phyloP scores from a whole-genome alignment of 2,329 filamentous ascomycete species.

The Pseudogymnoascus sp. region DNA sequence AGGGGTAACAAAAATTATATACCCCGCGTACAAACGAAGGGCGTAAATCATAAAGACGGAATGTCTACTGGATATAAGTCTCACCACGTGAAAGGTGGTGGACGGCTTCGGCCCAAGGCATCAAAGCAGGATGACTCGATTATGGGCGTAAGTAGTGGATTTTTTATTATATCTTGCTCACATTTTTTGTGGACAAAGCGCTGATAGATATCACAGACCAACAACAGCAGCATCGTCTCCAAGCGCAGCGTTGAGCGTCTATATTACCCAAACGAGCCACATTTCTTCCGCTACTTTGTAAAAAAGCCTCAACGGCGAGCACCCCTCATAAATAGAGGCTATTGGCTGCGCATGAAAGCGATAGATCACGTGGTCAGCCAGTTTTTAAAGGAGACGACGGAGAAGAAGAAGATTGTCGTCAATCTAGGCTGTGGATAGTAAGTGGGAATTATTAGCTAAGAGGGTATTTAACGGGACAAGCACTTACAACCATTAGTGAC shows the following conservation, averaged over 20 bases:
- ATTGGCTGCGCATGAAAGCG: constrained; percentile 76
- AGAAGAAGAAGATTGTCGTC: constrained; percentile 62
- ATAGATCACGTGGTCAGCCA: constrained; percentile 65
- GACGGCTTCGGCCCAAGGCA: constrained; percentile 16
- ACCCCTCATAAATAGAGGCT: constrained; percentile 86
- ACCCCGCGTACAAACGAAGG: not conserved
- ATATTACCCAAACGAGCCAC: constrained; percentile 68
- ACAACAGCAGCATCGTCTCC: constrained; percentile 85
- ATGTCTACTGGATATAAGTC: not conserved
- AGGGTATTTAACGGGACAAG: not conserved
- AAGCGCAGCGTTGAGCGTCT: constrained; percentile 88
- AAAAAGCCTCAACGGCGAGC: constrained; percentile 72
- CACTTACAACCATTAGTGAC: constrained; percentile 48
- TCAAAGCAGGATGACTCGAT: constrained; percentile 43
- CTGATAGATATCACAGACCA: constrained; percentile 49
- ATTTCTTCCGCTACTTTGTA: constrained; percentile 85
- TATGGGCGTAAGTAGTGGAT: constrained; percentile 41
- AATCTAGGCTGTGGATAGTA: constrained; percentile 89
- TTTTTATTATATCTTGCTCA: not conserved
- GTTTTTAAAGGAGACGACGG: constrained; percentile 56
- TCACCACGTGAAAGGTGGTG: not conserved
- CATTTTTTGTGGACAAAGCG: not conserved
- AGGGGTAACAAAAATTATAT: not conserved
- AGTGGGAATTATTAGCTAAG: constrained; percentile 34
- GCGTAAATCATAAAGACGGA: not conserved